Evolutionary conservation across 208 protist genomes (phyloP).

Genomic region (Leishmania martiniquensis): DNA sequence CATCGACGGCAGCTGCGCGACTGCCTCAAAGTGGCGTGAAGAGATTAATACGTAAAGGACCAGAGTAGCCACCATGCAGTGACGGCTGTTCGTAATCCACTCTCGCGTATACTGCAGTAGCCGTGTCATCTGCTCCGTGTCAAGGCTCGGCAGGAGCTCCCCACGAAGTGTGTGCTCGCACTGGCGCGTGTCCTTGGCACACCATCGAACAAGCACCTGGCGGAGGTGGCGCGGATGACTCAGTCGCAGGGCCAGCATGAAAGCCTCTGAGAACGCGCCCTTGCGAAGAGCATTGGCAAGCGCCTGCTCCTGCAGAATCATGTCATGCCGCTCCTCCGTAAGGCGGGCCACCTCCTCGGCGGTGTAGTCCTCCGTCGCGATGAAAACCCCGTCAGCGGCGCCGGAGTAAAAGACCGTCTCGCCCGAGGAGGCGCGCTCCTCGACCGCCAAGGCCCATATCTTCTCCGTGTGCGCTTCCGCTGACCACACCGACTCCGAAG

Average conservation of each 20-base stretch:
- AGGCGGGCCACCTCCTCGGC: conserved; percentile 79
- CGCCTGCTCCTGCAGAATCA: conserved; percentile 82
- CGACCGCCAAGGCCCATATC: conserved; percentile 82
- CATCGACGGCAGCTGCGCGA: conserved; percentile 63
- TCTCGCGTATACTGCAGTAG: conserved; percentile 91
- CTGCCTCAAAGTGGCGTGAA: conserved; percentile 63
- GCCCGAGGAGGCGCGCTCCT: conserved; percentile 26
- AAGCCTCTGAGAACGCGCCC: conserved; percentile 77
- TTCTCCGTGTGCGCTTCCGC: conserved; percentile 82
- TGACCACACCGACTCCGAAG: conserved; percentile 80
- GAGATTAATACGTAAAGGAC: conserved; percentile 69
- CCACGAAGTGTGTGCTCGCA: conserved; percentile 68
- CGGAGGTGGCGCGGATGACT: conserved; percentile 90
- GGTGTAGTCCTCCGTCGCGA: conserved; percentile 92
- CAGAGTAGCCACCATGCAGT: conserved; percentile 78
- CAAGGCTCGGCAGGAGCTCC: conserved; percentile 59
- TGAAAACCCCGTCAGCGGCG: conserved; percentile 85
- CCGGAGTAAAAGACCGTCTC: conserved; percentile 79
- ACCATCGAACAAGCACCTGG: conserved; percentile 80
- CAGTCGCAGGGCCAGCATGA: conserved; percentile 82
- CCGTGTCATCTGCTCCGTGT: conserved; percentile 62
- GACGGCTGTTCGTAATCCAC: conserved; percentile 92
- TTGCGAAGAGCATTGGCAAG: conserved; percentile 85
- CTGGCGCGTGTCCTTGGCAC: conserved; percentile 50
- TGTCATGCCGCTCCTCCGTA: conserved; percentile 61